These are phyloP conservation scores for Coemansia sp. DNA, from an alignment of 371 early-diverging fungal genomes.

Conservation along the genomic window DNA sequence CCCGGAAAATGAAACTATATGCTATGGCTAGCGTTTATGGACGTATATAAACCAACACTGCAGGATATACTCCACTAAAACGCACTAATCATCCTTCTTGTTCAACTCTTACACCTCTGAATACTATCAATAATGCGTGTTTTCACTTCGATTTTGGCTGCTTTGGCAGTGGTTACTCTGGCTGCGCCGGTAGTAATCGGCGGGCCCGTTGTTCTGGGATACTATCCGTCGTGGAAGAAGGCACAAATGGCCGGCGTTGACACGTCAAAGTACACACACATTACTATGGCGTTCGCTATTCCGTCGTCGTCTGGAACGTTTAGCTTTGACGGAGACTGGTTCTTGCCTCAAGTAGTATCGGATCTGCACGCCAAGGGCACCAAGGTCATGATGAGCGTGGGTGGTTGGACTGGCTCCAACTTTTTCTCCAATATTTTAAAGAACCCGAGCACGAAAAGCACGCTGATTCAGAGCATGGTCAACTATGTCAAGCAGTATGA, in stretches of 20 bases:
- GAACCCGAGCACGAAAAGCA: constrained; percentile 49
- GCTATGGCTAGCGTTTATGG: neutral
- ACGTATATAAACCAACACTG: neutral
- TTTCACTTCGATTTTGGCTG: constrained; percentile 3
- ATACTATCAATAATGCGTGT: constrained; percentile 2
- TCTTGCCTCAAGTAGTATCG: constrained; percentile 15
- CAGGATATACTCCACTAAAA: neutral
- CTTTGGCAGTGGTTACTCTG: constrained; percentile 6
- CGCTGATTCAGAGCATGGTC: constrained; percentile 61
- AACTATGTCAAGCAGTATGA: constrained; percentile 53
- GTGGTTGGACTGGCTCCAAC: constrained; percentile 47
- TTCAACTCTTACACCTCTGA: too few relatives aligned
- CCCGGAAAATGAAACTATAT: neutral
- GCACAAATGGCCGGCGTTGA: constrained; percentile 29
- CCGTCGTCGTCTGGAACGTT: constrained; percentile 26
- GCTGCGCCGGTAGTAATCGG: constrained; percentile 13
- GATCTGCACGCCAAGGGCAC: constrained; percentile 51
- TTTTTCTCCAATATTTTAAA: constrained; percentile 59
- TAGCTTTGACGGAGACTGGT: constrained; percentile 39
- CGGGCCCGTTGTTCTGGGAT: constrained; percentile 29
- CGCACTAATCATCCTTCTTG: neutral
- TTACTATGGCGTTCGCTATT: constrained; percentile 46
- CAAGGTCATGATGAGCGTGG: constrained; percentile 59
- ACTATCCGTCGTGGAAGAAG: constrained; percentile 43
- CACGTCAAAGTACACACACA: constrained; percentile 42